These are phyloP conservation scores for Athelia psychrophila DNA, from an alignment of 1,284 basidiomycete genomes.

Conservation along the genomic window DNA sequence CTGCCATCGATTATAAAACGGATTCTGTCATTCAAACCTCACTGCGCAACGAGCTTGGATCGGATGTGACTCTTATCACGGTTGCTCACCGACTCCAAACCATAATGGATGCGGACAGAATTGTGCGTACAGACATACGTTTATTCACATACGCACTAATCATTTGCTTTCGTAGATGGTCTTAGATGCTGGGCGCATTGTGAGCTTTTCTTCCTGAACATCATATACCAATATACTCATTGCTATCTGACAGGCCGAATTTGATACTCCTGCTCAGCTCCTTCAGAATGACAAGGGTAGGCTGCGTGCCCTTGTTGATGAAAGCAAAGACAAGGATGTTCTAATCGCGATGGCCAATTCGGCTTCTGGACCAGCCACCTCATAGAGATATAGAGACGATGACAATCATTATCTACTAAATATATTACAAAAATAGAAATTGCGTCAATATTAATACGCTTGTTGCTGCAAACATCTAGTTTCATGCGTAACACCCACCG, in stretches of 20 bases:
- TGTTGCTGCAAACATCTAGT: too few species aligned
- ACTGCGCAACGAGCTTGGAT: conserved; percentile 47
- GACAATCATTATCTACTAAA: too few species aligned
- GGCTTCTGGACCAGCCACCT: too few species aligned
- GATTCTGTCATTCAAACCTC: conserved; percentile 58
- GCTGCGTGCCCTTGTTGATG: conserved; percentile 59
- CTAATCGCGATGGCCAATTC: conserved; percentile 41
- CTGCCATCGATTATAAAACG: conserved; percentile 57
- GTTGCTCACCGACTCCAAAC: conserved; percentile 71
- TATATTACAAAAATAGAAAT: too few species aligned
- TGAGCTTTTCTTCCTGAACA: conserved; percentile 11
- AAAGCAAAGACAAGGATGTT: conserved; percentile 49
- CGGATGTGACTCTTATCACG: conserved; percentile 59
- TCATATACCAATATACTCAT: background rate
- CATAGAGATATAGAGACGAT: too few species aligned
- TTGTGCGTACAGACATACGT: conserved; percentile 20
- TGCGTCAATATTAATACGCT: too few species aligned
- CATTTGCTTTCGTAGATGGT: conserved; percentile 35
- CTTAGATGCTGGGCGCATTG: conserved; percentile 32
- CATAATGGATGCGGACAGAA: conserved; percentile 65
- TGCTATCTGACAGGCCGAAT: conserved; percentile 47
- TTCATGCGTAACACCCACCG: too few species aligned
- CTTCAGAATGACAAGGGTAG: conserved; percentile 47
- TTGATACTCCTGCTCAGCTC: conserved; percentile 58
- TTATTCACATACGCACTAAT: conserved; percentile 14